phyloP scores from a whole-genome alignment of 148 eudicot genomes.

The Drosera capensis region DNA sequence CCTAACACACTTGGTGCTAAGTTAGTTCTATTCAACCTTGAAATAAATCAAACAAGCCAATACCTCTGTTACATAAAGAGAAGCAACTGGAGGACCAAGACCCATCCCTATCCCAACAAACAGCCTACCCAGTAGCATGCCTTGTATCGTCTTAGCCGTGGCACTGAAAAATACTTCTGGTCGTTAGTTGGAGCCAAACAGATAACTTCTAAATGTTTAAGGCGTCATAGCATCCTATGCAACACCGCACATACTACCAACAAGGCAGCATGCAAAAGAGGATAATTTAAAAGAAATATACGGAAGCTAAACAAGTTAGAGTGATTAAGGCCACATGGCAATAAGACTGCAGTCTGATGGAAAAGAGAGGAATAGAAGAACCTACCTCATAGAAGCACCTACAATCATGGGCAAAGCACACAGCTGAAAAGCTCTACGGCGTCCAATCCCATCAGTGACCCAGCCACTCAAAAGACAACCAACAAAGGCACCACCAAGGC shows the following conservation, averaged over 20 bases:
- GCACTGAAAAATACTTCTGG: slow-evolving; percentile 47
- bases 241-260: too few relatives aligned
- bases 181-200: not conserved
- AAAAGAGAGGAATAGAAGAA: not conserved
- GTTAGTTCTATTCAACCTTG: too few relatives aligned
- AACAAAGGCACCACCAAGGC: slow-evolving; percentile 83
- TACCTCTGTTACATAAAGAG: slow-evolving; percentile 94
- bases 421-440: slow-evolving; percentile 84
- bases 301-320: too few relatives aligned
- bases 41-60: not conserved
- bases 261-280: too few relatives aligned
- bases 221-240: too few relatives aligned
- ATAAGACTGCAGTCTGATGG: too few relatives aligned
- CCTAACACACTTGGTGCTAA: too few relatives aligned
- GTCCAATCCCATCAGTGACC: slow-evolving; percentile 84
- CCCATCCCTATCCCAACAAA: slow-evolving; percentile 86
- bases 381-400: slow-evolving; percentile 68
- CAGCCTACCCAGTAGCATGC: slow-evolving; percentile 84
- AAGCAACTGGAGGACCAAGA: slow-evolving; percentile 78
- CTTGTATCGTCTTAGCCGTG: slow-evolving; percentile 43
- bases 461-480: slow-evolving; percentile 83
- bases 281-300: too few relatives aligned
- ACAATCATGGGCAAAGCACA: slow-evolving; percentile 86
- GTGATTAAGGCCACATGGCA: too few relatives aligned
- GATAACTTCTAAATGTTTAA: too few relatives aligned